Conservation (phyloP, 306 rosid genomes). For the Bauhinia variegata region DNA sequence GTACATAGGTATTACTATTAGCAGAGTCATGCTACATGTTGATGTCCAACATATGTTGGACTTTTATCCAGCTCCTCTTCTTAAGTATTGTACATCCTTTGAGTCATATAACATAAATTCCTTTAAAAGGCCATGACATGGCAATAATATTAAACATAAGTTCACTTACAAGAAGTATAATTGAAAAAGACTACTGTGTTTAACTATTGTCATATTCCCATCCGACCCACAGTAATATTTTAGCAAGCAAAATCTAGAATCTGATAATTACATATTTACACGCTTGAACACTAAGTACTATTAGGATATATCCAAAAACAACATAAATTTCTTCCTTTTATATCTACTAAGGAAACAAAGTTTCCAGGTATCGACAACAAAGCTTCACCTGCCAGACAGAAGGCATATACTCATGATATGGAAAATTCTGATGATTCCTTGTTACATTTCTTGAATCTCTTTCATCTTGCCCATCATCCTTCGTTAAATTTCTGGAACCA, state of each 20-base stretch:
- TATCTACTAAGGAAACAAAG: neutral
- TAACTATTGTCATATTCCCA: neutral
- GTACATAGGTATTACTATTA: too few relatives aligned
- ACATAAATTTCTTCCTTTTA: neutral
- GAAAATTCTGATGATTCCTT: constrained; percentile 41
- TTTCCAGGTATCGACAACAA: constrained; percentile 14
- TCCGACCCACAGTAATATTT: too few relatives aligned
- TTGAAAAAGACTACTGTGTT: neutral
- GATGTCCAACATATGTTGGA: too few relatives aligned
- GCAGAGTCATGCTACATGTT: too few relatives aligned
- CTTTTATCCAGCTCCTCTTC: too few relatives aligned
- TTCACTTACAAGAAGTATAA: neutral
- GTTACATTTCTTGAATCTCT: constrained; percentile 45
- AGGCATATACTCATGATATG: constrained; percentile 86
- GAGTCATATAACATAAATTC: neutral
- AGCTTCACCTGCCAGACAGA: constrained; percentile 84
- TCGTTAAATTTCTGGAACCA: constrained; percentile 48
- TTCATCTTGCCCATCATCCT: constrained; percentile 42
- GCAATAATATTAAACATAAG: neutral
- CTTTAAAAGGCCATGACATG: neutral
- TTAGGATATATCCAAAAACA: too few relatives aligned
- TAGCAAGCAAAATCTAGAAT: neutral
- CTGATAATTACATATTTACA: too few relatives aligned
- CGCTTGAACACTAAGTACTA: too few relatives aligned
- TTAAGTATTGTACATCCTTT: constrained; percentile 13